These are phyloP conservation scores for Boletus subcaerulescens DNA, from an alignment of 768 basidiomycete genomes.

Conservation along the genomic window DNA sequence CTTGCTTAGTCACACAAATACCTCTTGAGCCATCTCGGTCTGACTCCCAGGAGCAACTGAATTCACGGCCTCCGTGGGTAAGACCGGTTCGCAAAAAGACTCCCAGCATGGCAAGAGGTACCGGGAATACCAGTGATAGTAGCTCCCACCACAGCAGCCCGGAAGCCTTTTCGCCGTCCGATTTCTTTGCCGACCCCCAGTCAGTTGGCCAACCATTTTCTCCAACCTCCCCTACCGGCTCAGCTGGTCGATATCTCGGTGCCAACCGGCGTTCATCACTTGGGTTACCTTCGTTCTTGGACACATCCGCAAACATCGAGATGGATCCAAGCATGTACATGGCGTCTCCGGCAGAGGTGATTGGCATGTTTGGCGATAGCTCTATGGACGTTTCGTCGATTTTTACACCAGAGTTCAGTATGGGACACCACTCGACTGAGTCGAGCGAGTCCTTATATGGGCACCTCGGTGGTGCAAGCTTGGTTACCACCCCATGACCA, in stretches of 20 bases:
- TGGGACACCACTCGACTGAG: conserved; percentile 27
- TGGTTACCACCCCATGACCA: conserved; percentile 29
- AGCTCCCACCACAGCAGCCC: conserved; percentile 53
- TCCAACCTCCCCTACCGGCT: conserved; percentile 15
- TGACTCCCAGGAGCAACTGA: conserved; percentile 46
- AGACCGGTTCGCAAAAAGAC: conserved; percentile 83
- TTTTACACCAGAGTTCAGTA: conserved; percentile 30
- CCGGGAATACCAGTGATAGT: conserved; percentile 38
- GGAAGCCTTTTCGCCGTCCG: conserved; percentile 61
- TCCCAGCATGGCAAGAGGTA: conserved; percentile 43
- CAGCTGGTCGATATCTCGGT: conserved; percentile 25
- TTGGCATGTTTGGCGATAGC: conserved; percentile 54
- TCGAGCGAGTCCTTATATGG: conserved; percentile 29
- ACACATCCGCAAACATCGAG: conserved; percentile 37
- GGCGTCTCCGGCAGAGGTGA: conserved; percentile 53
- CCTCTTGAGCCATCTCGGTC: conserved; percentile 70
- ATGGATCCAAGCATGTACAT: conserved; percentile 53
- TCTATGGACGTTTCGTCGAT: conserved; percentile 36
- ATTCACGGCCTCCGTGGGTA: conserved; percentile 77
- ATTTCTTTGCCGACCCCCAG: conserved; percentile 57
- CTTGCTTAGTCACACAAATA: conserved; percentile 68
- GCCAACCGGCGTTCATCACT: conserved; percentile 23
- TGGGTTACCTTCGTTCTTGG: conserved; percentile 26
- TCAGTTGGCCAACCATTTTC: conserved; percentile 16
- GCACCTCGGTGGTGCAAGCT: conserved; percentile 18